Evolutionary conservation across 306 rosid genomes (phyloP).

Genomic region (Gastrolobium bilobum): DNA sequence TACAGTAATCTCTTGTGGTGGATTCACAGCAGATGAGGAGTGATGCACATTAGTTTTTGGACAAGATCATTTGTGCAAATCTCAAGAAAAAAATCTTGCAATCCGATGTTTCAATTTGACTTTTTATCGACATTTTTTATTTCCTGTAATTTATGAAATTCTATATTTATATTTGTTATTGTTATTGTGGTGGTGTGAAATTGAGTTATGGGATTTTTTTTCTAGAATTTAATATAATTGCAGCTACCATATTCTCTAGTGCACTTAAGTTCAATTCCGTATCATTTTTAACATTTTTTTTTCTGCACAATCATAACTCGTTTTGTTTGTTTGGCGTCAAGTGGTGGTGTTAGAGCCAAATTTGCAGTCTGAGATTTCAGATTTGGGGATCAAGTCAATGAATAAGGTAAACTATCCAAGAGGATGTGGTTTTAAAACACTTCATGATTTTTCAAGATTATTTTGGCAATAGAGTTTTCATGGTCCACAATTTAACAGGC

Average conservation of each 20-base stretch:
- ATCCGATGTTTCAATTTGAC: slow-evolving; percentile 8
- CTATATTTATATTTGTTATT: neutral
- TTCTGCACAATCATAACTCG: neutral
- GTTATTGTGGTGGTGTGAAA: slow-evolving; percentile 7
- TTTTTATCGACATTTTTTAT: neutral
- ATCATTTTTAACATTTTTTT: neutral
- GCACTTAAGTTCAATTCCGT: neutral
- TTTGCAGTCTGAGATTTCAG: neutral
- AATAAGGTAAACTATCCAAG: neutral
- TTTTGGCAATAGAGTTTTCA: slow-evolving; percentile 5
- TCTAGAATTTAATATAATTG: neutral
- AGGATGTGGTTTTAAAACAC: neutral
- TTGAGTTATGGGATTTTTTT: neutral
- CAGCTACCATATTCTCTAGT: neutral
- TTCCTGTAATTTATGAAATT: slow-evolving; percentile 25
- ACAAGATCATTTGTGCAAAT: neutral
- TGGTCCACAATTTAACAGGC: neutral
- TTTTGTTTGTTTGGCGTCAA: slow-evolving; percentile 1
- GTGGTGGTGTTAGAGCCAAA: neutral
- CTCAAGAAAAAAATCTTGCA: neutral
- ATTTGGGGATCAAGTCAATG: neutral
- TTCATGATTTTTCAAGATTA: neutral
- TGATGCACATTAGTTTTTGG: slow-evolving; percentile 1
- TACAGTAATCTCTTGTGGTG: slow-evolving; percentile 89
- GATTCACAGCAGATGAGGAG: slow-evolving; percentile 78